phyloP scores from a whole-genome alignment of 768 basidiomycete species.

The Strobilomyces confusus region DNA sequence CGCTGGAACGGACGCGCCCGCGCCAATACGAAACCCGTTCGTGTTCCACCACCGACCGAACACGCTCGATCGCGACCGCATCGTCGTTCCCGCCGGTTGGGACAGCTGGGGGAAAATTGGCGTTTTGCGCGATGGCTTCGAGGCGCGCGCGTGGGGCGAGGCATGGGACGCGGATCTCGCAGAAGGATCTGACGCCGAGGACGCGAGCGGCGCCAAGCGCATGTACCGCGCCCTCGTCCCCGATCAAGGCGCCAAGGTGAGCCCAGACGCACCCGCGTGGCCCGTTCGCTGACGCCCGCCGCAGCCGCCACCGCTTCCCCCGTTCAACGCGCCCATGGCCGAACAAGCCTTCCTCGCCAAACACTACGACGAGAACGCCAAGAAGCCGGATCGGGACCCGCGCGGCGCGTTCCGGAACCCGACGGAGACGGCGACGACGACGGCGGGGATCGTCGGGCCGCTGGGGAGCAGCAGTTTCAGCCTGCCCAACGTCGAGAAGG shows the following conservation, averaged over 20 bases:
- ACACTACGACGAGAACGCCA: conserved; percentile 88
- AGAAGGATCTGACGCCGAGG: conserved; percentile 36
- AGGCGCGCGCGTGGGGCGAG: conserved; percentile 26
- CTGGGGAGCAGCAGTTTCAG: conserved; percentile 83
- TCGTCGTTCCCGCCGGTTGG: conserved; percentile 95
- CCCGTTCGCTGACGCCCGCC: not conserved
- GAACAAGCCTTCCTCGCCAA: conserved; percentile 90
- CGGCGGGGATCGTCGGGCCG: conserved; percentile 83
- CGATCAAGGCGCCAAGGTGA: conserved; percentile 72
- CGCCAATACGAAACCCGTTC: conserved; percentile 73
- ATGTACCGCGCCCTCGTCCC: conserved; percentile 54
- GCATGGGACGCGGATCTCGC: conserved; percentile 75
- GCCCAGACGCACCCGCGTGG: too few relatives aligned
- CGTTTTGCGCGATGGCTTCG: too few relatives aligned
- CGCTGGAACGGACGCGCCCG: conserved; percentile 33
- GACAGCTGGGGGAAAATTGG: conserved; percentile 97
- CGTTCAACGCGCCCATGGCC: conserved; percentile 75
- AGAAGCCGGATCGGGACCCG: conserved; percentile 88
- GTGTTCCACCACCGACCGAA: conserved; percentile 87
- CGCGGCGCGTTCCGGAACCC: conserved; percentile 83
- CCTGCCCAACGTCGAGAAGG: conserved; percentile 84
- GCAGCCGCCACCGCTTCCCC: conserved; percentile 64
- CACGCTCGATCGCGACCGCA: conserved; percentile 86
- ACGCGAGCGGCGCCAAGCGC: conserved; percentile 36
- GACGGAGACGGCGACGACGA: conserved; percentile 50